Percentiles rank a stretch among this genome's conserved stretches.
Evolutionary conservation across 192 early-diverging fungal species (phyloP).

Genomic region (Helicostylum pulchrum): DNA sequence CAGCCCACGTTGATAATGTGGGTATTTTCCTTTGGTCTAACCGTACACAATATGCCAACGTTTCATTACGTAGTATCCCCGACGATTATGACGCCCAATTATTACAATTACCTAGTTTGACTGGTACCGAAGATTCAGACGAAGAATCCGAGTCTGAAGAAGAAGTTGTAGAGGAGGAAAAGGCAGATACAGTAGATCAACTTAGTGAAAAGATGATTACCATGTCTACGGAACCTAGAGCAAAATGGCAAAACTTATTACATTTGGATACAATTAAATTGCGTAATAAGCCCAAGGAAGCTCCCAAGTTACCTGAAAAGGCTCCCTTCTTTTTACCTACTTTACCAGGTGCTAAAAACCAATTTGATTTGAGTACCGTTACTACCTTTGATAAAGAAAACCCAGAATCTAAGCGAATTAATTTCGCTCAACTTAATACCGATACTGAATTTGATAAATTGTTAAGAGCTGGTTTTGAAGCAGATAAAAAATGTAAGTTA

Average conservation of each 20-base stretch:
- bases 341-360: slow-evolving; percentile 55
- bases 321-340: slow-evolving; percentile 95
- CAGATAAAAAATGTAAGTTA: slow-evolving; percentile 36
- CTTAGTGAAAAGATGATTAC: slow-evolving; percentile 84
- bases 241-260: slow-evolving; percentile 89
- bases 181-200: slow-evolving; percentile 40
- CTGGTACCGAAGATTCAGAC: slow-evolving; percentile 48
- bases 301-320: slow-evolving; percentile 85
- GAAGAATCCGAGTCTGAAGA: slow-evolving; percentile 27
- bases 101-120: slow-evolving; percentile 59
- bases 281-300: slow-evolving; percentile 85
- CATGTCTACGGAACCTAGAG: slow-evolving; percentile 74
- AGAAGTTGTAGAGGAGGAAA: slow-evolving; percentile 25
- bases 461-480: slow-evolving; percentile 47
- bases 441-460: slow-evolving; percentile 62
- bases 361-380: slow-evolving; percentile 16
- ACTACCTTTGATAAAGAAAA: slow-evolving; percentile 34
- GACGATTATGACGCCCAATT: slow-evolving; percentile 49
- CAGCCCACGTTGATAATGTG: slow-evolving; percentile 86
- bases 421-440: slow-evolving; percentile 46
- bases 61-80: slow-evolving; percentile 64
- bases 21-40: slow-evolving; percentile 95
- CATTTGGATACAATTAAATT: slow-evolving; percentile 89
- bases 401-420: slow-evolving; percentile 38
- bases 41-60: slow-evolving; percentile 70